Evolutionary conservation across 2,329 filamentous ascomycete genomes (phyloP), one percentile per base, ranked within the genome.

Genomic region (Aureobasidium zeae): DNA sequence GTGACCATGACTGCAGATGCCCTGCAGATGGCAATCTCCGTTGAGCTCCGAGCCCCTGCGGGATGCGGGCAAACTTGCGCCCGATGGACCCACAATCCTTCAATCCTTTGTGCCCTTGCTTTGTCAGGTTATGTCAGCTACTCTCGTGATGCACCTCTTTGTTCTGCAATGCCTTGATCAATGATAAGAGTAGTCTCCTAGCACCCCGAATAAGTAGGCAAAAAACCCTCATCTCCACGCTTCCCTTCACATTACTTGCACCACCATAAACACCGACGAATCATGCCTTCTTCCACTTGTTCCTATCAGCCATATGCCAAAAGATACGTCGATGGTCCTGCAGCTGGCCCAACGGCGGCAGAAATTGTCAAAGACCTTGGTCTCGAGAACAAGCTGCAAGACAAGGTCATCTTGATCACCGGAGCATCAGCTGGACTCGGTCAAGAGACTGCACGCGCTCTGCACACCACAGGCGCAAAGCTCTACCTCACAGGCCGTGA

Each of bases 401-500:
- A 55, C 36, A 65, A 65, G 36, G 60, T 64, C 17, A 53, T 63
- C 10, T 48, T 70, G 12, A 59, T 71, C 31, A 70, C 68, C 1
- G 69, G 69, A 15, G 55, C 53, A 54, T 67, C 65, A 0, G 58
- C 63, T 12, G 68, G 68, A 2, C 57, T 71, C n/a, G 68, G 68
- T 10, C 48, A 65, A 20, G 63, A 70, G 47, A 69, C 67, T 4
- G 65, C 59, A 2, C 58, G 60, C 11, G 69, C 69, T 2, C 58
- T 74, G 9, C 57, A 56, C 39, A 53, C 61, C 12, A 68, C 71
- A 0, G 69, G 69, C 5, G 68, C 68, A 11, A 66, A 56, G 25
- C 50, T 71, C 36, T 71, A 62, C 52, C 55, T 64, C 8, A 67
- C 67, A 2, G 67, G 60, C 2, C 62, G 70, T 9, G 57, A 71